phyloP scores from a whole-genome alignment of 176 grass and related monocot species.

The Calamus simplicifolius region DNA sequence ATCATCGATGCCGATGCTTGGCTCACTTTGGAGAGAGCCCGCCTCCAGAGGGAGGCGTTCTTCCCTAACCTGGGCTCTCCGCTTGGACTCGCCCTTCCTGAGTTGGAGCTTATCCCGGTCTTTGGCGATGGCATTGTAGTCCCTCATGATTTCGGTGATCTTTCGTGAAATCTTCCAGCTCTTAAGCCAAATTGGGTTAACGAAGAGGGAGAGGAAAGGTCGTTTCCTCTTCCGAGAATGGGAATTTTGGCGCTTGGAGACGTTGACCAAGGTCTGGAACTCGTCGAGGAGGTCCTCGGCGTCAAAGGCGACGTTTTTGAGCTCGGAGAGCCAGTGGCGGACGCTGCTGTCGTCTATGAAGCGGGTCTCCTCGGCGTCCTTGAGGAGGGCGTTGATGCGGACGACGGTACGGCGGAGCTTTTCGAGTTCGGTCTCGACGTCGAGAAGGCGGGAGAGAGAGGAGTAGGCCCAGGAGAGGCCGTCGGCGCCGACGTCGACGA shows the following conservation, averaged over 20 bases:
- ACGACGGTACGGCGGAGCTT: slow-evolving; percentile 32
- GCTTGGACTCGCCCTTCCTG: slow-evolving; percentile 17
- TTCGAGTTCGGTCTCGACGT: slow-evolving; percentile 28
- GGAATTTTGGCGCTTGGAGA: slow-evolving; percentile 6
- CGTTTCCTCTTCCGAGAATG: slow-evolving; percentile 30
- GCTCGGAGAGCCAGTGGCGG: slow-evolving; percentile 1
- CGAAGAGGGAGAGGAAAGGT: neutral
- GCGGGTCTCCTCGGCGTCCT: neutral
- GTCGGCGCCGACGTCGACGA: too few relatives aligned
- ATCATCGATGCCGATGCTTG: slow-evolving; percentile 10
- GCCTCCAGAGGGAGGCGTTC: neutral
- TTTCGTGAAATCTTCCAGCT: slow-evolving; percentile 6
- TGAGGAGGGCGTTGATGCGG: neutral
- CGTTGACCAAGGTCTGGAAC: slow-evolving; percentile 12
- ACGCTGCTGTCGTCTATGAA: neutral
- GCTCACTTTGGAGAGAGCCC: slow-evolving; percentile 1
- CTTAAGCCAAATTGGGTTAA: neutral
- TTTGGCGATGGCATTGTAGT: slow-evolving; percentile 19
- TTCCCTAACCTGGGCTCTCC: neutral
- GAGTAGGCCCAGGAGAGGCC: too few relatives aligned
- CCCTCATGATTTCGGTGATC: slow-evolving; percentile 22
- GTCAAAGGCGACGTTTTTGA: slow-evolving; percentile 26
- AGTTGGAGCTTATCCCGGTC: neutral
- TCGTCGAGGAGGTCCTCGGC: slow-evolving; percentile 36
- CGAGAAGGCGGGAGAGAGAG: neutral